Evolutionary conservation across 495 filamentous ascomycete genomes (phyloP).

Genomic region (Neohortaea acidophila): DNA sequence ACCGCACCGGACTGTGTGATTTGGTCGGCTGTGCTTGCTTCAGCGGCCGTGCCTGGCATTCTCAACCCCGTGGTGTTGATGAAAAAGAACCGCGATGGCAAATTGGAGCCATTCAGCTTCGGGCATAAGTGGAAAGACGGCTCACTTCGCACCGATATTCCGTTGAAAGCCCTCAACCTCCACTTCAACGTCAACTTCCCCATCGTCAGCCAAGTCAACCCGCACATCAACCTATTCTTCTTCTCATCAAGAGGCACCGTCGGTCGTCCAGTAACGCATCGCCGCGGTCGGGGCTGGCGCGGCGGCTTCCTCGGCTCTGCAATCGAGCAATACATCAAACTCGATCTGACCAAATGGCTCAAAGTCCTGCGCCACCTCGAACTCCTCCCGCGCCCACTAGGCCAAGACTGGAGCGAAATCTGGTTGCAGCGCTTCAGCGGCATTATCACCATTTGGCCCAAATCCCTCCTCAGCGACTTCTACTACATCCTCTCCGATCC

Average conservation of each 20-base stretch:
- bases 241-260: constrained; percentile 86
- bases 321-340: constrained; percentile 82
- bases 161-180: constrained; percentile 78
- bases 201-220: constrained; percentile 91
- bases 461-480: constrained; percentile 60
- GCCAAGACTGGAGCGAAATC: constrained; percentile 90
- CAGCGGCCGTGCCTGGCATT: constrained; percentile 90
- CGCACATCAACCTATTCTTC: constrained; percentile 96
- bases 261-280: constrained; percentile 85
- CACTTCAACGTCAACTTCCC: constrained; percentile 98
- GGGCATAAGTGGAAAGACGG: constrained; percentile 99
- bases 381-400: constrained; percentile 74
- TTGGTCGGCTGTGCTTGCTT: constrained; percentile 91
- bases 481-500: constrained; percentile 77
- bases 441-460: constrained; percentile 91
- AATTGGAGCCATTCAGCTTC: constrained; percentile 71
- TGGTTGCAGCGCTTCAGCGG: constrained; percentile 92
- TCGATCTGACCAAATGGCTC: constrained; percentile 92
- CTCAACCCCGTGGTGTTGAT: constrained; percentile 91
- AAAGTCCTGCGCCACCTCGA: constrained; percentile 85
- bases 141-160: constrained; percentile 83
- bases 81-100: constrained; percentile 72
- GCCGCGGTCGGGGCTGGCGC: constrained; percentile 84
- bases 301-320: constrained; percentile 89
- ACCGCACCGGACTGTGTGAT: constrained; percentile 94